phyloP scores from a whole-genome alignment of 345 rosid species.

The Hevea brasiliensis region DNA sequence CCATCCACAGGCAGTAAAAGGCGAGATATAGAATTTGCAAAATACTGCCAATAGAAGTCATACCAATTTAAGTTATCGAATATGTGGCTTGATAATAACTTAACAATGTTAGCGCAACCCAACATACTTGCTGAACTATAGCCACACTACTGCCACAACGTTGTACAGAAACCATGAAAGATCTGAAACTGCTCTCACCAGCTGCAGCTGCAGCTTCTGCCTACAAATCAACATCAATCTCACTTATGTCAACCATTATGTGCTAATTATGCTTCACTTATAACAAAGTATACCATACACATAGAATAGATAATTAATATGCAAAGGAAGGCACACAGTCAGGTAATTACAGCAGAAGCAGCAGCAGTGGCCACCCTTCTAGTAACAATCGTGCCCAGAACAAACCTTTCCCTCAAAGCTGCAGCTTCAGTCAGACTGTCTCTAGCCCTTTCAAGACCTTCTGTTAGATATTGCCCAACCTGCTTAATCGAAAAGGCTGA shows the following conservation, averaged over 20 bases:
- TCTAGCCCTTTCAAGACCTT: constrained; percentile 96
- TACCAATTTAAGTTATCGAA: background rate
- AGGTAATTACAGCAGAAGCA: constrained; percentile 47
- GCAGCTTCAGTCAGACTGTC: constrained; percentile 93
- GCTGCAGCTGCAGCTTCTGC: constrained; percentile 98
- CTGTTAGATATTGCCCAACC: constrained; percentile 89
- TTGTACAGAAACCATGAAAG: constrained; percentile 98
- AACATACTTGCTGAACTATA: constrained; percentile 63
- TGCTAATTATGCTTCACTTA: background rate
- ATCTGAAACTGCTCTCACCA: constrained; percentile 98
- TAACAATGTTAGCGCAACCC: background rate
- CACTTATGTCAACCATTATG: constrained; percentile 19
- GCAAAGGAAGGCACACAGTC: constrained; percentile 9
- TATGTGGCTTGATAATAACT: background rate
- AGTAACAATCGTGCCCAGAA: constrained; percentile 79
- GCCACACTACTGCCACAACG: constrained; percentile 98
- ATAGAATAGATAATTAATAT: background rate
- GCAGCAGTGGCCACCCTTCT: constrained; percentile 99
- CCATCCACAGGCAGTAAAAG: constrained; percentile 97
- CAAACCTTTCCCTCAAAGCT: constrained; percentile 87
- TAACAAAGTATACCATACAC: background rate
- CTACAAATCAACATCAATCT: constrained; percentile 46
- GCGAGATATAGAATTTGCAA: constrained; percentile 94
- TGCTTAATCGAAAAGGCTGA: constrained; percentile 28
- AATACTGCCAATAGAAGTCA: constrained; percentile 49